Conservation (phyloP, 2,329 filamentous ascomycete species). For the Cladosporium sp. region DNA sequence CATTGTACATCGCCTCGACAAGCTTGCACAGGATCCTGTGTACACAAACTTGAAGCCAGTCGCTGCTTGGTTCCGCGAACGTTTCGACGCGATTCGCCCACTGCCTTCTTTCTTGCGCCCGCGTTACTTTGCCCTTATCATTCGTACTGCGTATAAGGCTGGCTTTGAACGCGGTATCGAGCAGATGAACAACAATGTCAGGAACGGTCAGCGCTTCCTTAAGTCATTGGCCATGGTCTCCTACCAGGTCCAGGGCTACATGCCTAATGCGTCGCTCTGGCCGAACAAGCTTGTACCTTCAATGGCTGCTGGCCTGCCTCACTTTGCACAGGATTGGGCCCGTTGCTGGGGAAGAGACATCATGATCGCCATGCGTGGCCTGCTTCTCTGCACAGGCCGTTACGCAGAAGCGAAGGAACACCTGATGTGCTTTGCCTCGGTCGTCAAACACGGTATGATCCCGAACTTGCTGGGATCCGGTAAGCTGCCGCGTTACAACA, state of each 20-base stretch:
- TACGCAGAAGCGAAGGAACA: constrained; percentile 90
- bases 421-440: constrained; percentile 90
- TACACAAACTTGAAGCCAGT: constrained; percentile 65
- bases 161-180: constrained; percentile 76
- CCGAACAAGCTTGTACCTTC: constrained; percentile 81
- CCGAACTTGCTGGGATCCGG: constrained; percentile 89
- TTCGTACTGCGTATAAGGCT: constrained; percentile 84
- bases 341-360: constrained; percentile 97
- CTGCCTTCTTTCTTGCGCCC: constrained; percentile 89
- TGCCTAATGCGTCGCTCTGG: constrained; percentile 88
- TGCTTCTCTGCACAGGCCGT: constrained; percentile 87
- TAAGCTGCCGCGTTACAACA: constrained; percentile 87
- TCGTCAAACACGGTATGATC: constrained; percentile 97
- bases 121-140: constrained; percentile 85
- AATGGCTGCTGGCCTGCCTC: constrained; percentile 86
- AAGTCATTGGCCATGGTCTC: constrained; percentile 89
- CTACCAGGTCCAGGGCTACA: constrained; percentile 83
- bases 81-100: constrained; percentile 80
- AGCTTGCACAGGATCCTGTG: constrained; percentile 57
- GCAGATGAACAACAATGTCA: constrained; percentile 75
- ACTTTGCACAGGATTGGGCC: constrained; percentile 92
- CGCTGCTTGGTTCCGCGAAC: constrained; percentile 75
- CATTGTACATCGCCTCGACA: constrained; percentile 74
- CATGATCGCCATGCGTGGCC: constrained; percentile 89
- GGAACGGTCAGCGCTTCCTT: constrained; percentile 81